These are phyloP conservation scores for Mortierella hygrophila DNA, from an alignment of 192 early-diverging fungal species.

Conservation along the genomic window DNA sequence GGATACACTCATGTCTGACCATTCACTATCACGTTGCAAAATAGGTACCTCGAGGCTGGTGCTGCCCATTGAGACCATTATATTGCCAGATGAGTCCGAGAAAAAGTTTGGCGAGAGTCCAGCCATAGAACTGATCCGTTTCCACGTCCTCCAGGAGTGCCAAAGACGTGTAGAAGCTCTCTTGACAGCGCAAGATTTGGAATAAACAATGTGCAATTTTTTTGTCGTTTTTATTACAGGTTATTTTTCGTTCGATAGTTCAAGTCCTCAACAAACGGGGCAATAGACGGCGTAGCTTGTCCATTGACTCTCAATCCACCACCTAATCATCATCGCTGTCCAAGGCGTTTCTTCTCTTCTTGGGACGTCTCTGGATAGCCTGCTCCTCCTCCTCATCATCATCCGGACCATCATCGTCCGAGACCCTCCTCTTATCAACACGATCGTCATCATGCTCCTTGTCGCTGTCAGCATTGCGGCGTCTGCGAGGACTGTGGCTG, in stretches of 20 bases:
- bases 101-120: slow-evolving; percentile 14
- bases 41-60: slow-evolving; percentile 65
- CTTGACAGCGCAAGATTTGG: neutral
- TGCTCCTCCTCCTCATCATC: slow-evolving; percentile 55
- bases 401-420: slow-evolving; percentile 39
- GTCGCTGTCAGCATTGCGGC: slow-evolving; percentile 42
- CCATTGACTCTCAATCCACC: neutral
- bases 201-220: neutral
- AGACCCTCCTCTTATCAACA: slow-evolving; percentile 3
- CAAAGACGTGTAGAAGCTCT: slow-evolving; percentile 1
- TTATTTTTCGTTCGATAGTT: neutral
- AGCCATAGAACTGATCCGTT: slow-evolving; percentile 16
- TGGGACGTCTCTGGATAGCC: slow-evolving; percentile 41
- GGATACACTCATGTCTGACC: neutral
- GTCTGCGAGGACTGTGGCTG: slow-evolving; percentile 9
- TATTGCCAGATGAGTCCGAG: slow-evolving; percentile 47
- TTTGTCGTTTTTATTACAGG: neutral
- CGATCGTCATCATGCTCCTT: slow-evolving; percentile 30
- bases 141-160: slow-evolving; percentile 35
- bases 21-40: neutral
- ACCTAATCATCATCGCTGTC: slow-evolving; percentile 56
- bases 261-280: neutral
- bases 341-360: slow-evolving; percentile 57
- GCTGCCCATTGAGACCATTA: slow-evolving; percentile 60
- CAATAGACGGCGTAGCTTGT: neutral